Evolutionary conservation across 2,329 filamentous ascomycete genomes (phyloP).

Genomic region (Trichoderma koningiopsis): DNA sequence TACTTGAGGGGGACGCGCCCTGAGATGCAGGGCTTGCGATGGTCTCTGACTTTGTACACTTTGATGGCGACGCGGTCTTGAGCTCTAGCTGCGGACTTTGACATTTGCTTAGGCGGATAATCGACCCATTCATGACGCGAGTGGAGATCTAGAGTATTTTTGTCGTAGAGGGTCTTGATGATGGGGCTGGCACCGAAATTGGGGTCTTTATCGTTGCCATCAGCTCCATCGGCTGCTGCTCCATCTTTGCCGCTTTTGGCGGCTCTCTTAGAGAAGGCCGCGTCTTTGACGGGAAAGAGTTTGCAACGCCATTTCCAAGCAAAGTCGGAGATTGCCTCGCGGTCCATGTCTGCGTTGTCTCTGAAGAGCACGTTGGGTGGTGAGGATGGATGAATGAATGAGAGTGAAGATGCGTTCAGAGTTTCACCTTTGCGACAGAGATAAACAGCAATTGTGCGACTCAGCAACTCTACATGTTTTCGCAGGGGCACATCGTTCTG

Average conservation of each 20-base stretch:
- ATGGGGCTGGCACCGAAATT: constrained; percentile 36
- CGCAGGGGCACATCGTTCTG: neutral
- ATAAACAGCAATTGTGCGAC: too few species aligned
- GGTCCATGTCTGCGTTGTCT: constrained; percentile 23
- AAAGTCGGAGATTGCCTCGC: constrained; percentile 34
- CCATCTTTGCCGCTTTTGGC: constrained; percentile 27
- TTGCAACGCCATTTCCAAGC: constrained; percentile 40
- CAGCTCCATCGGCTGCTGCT: neutral
- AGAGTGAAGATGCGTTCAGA: neutral
- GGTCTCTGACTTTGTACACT: constrained; percentile 51
- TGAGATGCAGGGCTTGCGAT: constrained; percentile 42
- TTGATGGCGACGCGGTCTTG: constrained; percentile 48
- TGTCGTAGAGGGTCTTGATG: constrained; percentile 47
- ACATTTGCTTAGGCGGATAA: constrained; percentile 47
- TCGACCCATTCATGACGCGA: constrained; percentile 43
- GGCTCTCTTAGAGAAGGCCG: constrained; percentile 26
- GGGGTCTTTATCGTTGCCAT: constrained; percentile 30
- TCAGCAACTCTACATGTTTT: neutral
- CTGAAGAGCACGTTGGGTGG: constrained; percentile 5
- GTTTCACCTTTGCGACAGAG: neutral
- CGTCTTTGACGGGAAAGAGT: constrained; percentile 31
- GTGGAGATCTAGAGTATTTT: constrained; percentile 31
- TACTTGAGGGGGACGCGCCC: constrained; percentile 45
- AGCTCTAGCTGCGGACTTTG: constrained; percentile 40
- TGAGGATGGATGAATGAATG: neutral